Percentiles rank a stretch among this genome's conserved stretches.
Evolutionary conservation across 345 rosid genomes (phyloP).

Genomic region (Aegle marmelos): DNA sequence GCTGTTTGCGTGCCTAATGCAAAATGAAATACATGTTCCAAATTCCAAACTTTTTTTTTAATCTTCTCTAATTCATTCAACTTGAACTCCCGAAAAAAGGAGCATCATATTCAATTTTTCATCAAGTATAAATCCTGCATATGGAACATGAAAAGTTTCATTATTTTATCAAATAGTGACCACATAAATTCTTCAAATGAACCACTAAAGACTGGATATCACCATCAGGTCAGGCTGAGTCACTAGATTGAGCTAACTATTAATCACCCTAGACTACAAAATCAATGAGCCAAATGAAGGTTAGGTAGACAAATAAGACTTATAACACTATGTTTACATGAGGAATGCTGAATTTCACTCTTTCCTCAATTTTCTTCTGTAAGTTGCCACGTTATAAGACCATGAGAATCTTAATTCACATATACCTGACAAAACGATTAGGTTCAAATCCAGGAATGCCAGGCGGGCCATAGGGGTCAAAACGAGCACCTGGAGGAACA

Average conservation of each 20-base stretch:
- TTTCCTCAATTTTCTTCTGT: neutral
- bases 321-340: neutral
- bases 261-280: neutral
- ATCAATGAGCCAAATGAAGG: neutral
- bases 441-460: slow-evolving; percentile 85
- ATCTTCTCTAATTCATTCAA: neutral
- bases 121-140: neutral
- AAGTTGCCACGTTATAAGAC: neutral
- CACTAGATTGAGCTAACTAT: neutral
- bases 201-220: neutral
- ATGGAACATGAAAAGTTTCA: neutral
- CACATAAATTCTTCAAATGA: neutral
- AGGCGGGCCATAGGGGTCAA: slow-evolving; percentile 91
- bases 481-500: slow-evolving; percentile 90
- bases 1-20: neutral
- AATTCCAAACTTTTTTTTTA: neutral
- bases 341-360: neutral
- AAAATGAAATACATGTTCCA: neutral
- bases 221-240: neutral
- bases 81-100: neutral
- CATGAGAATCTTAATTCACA: neutral
- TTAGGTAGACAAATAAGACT: neutral
- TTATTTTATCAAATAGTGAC: neutral
- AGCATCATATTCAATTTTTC: neutral
- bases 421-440: slow-evolving; percentile 62